Conservation (phyloP, 192 early-diverging fungal genomes). For the Phycomyces blakesleeanus region DNA sequence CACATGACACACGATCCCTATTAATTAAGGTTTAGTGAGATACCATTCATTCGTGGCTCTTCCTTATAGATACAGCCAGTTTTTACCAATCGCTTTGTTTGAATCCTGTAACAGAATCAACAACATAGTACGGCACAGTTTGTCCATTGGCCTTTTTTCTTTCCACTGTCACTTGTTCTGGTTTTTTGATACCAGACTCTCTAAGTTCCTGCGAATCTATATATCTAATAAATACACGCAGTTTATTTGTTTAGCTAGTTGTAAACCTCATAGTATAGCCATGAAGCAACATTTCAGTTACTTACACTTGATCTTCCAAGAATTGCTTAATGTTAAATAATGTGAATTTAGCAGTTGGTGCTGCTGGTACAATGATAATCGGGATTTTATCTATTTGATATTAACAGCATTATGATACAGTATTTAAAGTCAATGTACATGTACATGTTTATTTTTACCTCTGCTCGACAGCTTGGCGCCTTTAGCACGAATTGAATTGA, state of each 20-base stretch:
- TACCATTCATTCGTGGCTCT: background rate
- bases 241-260: background rate
- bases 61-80: too few relatives aligned
- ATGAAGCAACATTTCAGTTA: background rate
- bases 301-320: conserved; percentile 68
- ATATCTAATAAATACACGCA: conserved; percentile 40
- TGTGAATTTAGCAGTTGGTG: conserved; percentile 75
- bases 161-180: conserved; percentile 58
- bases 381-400: conserved; percentile 50
- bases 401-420: too few relatives aligned
- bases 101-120: conserved; percentile 74
- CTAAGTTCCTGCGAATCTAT: conserved; percentile 58
- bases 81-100: conserved; percentile 69
- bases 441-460: too few relatives aligned
- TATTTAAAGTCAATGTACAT: too few relatives aligned
- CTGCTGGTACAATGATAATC: conserved; percentile 91
- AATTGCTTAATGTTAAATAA: conserved; percentile 89
- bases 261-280: background rate
- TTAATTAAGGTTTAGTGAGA: background rate
- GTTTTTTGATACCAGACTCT: conserved; percentile 65
- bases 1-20: conserved; percentile 76
- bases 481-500: background rate
- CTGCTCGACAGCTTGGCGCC: background rate
- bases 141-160: conserved; percentile 54
- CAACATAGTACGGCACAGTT: conserved; percentile 67